Conservation (phyloP, 306 rosid species). For the Trifolium fragiferum region DNA sequence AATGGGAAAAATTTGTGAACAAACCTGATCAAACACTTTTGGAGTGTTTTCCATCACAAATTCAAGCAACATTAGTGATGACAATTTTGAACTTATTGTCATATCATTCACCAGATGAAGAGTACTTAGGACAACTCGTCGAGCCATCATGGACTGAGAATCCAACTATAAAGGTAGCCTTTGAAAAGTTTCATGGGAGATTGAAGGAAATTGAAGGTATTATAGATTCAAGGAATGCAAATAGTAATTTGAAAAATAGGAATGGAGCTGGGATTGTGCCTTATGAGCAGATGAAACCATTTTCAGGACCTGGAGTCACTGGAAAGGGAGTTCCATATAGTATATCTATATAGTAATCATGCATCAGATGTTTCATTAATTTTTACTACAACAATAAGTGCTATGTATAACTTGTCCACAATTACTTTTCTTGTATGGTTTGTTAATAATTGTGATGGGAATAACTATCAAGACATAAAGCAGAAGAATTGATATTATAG, state of each 20-base stretch:
- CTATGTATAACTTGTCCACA: not conserved
- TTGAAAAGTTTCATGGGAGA: conserved; percentile 42
- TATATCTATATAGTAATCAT: conserved; percentile 39
- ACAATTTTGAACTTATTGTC: conserved; percentile 49
- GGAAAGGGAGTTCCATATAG: conserved; percentile 57
- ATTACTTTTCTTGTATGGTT: not conserved
- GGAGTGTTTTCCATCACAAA: conserved; percentile 56
- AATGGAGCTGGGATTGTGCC: conserved; percentile 56
- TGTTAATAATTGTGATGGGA: not conserved
- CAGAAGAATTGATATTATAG: no score
- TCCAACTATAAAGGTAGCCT: conserved; percentile 39
- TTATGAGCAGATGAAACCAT: conserved; percentile 58
- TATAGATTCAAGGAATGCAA: conserved; percentile 53
- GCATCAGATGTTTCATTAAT: not conserved
- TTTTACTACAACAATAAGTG: not conserved
- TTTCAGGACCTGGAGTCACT: conserved; percentile 57
- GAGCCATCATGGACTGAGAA: conserved; percentile 51
- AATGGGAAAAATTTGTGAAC: conserved; percentile 45
- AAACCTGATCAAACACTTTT: conserved; percentile 45
- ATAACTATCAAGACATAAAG: not conserved
- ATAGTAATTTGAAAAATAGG: conserved; percentile 44
- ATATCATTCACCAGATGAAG: conserved; percentile 57
- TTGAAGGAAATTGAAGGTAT: conserved; percentile 51
- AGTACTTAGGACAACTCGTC: conserved; percentile 45
- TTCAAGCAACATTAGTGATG: conserved; percentile 51